Base-by-base conservation (phyloP, 352 stramenopile species). In the Detonula confervacea region DNA sequence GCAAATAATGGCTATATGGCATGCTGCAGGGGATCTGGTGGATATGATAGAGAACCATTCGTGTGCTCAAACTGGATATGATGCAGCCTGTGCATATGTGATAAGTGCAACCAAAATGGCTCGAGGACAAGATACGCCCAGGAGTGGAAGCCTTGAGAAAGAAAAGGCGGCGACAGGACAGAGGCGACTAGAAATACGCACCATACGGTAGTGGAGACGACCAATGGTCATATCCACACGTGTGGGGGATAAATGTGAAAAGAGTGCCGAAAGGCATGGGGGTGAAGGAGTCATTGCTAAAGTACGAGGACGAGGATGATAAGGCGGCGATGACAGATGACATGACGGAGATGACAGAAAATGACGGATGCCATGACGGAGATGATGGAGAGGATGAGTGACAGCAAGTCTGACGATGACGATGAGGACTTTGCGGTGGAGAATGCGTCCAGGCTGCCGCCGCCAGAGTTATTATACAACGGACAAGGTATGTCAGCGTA, bases 161-260 rank as follows among this genome's bases (percentile, higher is more conserved):
- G 9, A 5, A 16, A 16, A 49, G 9, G n/a, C 3, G 39, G 16
- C 6, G 2, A 4, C 6, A 4, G 16, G n/a, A 20, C 4, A 4
- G 39, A 49, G 16, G 39, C 39, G 5, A 4, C 39, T 20, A 22
- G 39, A 18, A 12, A 49, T 18, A n/a, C 39, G 39, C 9, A 4
- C 39, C 16, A 49, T 20, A 49, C 39, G 39, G 4, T 16, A n/a
- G 39, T 49, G 39, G 35, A 42, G 12, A 42, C 35, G 12, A 42
- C 5, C 35, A 56, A 16, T 56, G 47, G 5, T 11, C 22, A n/a
- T 59, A 59, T 16, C 51, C 11, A 27, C 51, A n/a, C n/a, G 51
- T 59, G n/a, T 59, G 51, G 51, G 51, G 51, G 51, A 59, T 59
- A 59, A 59, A 22, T 22, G 18, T 59, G n/a, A n/a, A n/a, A n/a